phyloP scores from a whole-genome alignment of 2,329 filamentous ascomycete genomes.

The Monosporascus sp. region DNA sequence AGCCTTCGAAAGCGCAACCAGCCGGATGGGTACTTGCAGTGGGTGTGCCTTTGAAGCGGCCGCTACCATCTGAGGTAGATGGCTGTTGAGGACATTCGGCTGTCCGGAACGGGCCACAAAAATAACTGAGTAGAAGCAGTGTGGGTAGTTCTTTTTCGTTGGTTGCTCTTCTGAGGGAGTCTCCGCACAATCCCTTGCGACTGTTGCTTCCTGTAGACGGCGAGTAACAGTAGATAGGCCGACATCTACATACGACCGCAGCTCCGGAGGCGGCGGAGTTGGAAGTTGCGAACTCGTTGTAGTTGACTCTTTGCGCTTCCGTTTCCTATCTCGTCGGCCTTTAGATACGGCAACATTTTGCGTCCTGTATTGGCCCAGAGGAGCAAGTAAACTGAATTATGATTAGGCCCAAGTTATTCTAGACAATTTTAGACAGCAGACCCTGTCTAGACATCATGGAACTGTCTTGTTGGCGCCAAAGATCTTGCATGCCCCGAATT shows the following conservation, averaged over 20 bases:
- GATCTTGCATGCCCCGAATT: neutral
- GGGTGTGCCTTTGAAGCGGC: constrained; percentile 41
- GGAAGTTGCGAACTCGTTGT: constrained; percentile 8
- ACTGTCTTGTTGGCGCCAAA: neutral
- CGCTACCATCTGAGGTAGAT: constrained; percentile 52
- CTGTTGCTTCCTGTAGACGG: constrained; percentile 43
- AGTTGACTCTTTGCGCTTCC: constrained; percentile 37
- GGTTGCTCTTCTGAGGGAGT: neutral
- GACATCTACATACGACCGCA: constrained; percentile 54
- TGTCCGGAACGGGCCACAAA: constrained; percentile 56
- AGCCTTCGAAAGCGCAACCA: constrained; percentile 58
- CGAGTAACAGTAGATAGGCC: constrained; percentile 61
- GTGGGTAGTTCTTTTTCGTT: neutral
- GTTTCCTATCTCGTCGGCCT: constrained; percentile 53
- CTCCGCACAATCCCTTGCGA: constrained; percentile 1
- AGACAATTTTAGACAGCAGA: no score
- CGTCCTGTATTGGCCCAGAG: constrained; percentile 57
- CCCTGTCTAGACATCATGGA: neutral
- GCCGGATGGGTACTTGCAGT: constrained; percentile 38
- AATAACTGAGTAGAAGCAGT: constrained; percentile 41
- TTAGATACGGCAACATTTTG: constrained; percentile 51
- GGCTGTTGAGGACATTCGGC: constrained; percentile 52
- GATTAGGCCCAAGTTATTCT: constrained; percentile 5
- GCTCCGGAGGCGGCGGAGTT: constrained; percentile 40
- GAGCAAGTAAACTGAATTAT: constrained; percentile 50